A percentile compares a stretch with the other conserved stretches of the same genome.
Conservation (phyloP, 345 rosid species). For the Citrus cavaleriei region DNA sequence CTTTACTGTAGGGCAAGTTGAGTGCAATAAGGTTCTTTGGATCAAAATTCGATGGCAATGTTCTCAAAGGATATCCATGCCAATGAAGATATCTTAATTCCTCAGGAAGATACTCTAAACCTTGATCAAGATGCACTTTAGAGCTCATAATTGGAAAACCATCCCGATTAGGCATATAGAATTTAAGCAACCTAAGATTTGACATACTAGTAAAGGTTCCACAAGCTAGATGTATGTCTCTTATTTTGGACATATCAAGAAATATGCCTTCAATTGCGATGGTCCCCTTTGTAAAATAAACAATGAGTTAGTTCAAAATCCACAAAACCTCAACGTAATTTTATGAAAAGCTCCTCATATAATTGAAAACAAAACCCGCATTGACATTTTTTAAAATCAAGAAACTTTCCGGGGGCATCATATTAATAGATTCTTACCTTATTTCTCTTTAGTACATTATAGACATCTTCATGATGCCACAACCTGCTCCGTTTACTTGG, state of each 20-base stretch:
- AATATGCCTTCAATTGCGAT: neutral
- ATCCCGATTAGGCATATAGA: neutral
- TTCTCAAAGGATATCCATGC: neutral
- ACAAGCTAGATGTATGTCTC: neutral
- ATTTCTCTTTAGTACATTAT: conserved; percentile 11
- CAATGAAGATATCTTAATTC: neutral
- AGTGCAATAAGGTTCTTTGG: neutral
- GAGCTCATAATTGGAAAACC: neutral
- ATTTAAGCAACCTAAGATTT: neutral
- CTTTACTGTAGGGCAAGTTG: neutral
- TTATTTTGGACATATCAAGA: neutral
- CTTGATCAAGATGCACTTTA: neutral
- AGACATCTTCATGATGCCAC: conserved; percentile 4
- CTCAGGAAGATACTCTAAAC: neutral
- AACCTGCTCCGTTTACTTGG: conserved; percentile 25
- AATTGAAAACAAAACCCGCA: too few relatives aligned
- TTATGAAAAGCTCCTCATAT: too few relatives aligned
- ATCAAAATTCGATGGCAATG: neutral
- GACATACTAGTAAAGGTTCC: neutral
- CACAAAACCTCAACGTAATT: too few relatives aligned
- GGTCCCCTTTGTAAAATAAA: too few relatives aligned
- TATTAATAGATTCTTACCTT: neutral
- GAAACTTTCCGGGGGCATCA: too few relatives aligned
- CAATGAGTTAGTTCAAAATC: too few relatives aligned
- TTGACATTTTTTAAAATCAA: too few relatives aligned